Conservation (phyloP, 2,329 filamentous ascomycete species). For the Monosporascus sp. region DNA sequence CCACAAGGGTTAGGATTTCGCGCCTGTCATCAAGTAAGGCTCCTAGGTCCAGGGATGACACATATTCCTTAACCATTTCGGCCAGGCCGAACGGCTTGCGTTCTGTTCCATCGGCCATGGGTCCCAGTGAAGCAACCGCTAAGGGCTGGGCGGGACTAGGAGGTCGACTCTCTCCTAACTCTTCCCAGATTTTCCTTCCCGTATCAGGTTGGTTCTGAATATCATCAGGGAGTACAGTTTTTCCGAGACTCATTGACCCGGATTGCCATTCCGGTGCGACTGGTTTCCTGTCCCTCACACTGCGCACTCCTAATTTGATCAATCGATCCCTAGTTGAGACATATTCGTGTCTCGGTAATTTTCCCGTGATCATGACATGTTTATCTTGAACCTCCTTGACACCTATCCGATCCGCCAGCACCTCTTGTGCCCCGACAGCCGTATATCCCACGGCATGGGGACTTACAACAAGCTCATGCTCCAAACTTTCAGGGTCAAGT, state of each 20-base stretch:
- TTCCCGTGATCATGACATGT: conserved; percentile 27
- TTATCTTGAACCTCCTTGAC: conserved; percentile 15
- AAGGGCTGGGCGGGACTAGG: not conserved
- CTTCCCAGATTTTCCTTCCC: not conserved
- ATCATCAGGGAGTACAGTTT: conserved; percentile 6
- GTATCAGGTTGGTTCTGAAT: not conserved
- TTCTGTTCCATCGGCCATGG: not conserved
- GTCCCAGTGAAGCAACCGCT: not conserved
- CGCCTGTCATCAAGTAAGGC: conserved; percentile 6
- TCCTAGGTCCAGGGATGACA: conserved; percentile 9
- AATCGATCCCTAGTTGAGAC: conserved; percentile 23
- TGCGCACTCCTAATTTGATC: conserved; percentile 21
- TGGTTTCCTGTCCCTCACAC: conserved; percentile 22
- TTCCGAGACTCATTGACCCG: conserved; percentile 2
- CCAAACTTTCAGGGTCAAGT: conserved; percentile 24
- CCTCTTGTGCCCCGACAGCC: conserved; percentile 14
- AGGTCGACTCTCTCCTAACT: not conserved
- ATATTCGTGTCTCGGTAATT: conserved; percentile 20
- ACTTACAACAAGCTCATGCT: conserved; percentile 22
- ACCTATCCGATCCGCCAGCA: conserved; percentile 16
- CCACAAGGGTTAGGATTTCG: conserved; percentile 9
- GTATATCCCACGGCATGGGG: conserved; percentile 23
- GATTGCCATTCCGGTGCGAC: conserved; percentile 5
- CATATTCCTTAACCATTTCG: conserved; percentile 11
- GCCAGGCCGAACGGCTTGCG: conserved; percentile 8